A percentile compares a stretch with the other conserved stretches of the same genome.
Evolutionary conservation across 2,329 filamentous ascomycete genomes (phyloP).

Genomic region (Pseudocercospora fuligena): DNA sequence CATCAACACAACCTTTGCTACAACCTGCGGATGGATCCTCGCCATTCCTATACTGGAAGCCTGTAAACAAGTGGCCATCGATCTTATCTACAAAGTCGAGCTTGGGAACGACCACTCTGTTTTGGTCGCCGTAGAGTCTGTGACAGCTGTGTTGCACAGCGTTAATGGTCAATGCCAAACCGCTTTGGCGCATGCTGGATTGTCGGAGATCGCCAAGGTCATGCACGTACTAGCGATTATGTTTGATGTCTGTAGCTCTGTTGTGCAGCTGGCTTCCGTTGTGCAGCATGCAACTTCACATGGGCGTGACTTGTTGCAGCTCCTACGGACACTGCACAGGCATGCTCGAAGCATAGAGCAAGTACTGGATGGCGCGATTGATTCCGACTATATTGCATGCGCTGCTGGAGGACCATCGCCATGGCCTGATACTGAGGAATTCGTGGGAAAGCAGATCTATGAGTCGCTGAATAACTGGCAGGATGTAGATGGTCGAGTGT

Average conservation of each 20-base stretch:
- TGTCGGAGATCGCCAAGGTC: conserved; percentile 25
- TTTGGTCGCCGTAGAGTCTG: conserved; percentile 22
- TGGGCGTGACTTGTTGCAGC: conserved; percentile 11
- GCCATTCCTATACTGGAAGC: conserved; percentile 58
- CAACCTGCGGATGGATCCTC: conserved; percentile 56
- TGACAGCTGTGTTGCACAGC: conserved; percentile 25
- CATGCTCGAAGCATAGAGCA: conserved; percentile 6
- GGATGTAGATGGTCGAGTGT: conserved; percentile 48
- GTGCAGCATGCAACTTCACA: conserved; percentile 20
- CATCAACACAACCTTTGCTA: conserved; percentile 54
- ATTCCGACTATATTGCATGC: background rate
- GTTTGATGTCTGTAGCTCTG: conserved; percentile 23
- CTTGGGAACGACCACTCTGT: conserved; percentile 48
- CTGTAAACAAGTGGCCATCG: conserved; percentile 47
- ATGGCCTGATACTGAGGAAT: conserved; percentile 33
- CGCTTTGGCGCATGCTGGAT: conserved; percentile 14
- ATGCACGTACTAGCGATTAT: conserved; percentile 19
- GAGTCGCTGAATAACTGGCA: conserved; percentile 56
- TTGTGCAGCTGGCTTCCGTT: conserved; percentile 20
- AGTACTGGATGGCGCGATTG: conserved; percentile 10
- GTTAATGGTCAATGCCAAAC: conserved; percentile 23
- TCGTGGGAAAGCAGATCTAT: conserved; percentile 47
- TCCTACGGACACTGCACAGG: conserved; percentile 16
- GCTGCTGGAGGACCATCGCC: background rate
- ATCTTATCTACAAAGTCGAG: conserved; percentile 53